Percentiles rank a stretch among this genome's conserved stretches.
Evolutionary conservation across 768 basidiomycete species (phyloP).

Genomic region (Tricholoma flavovirens): DNA sequence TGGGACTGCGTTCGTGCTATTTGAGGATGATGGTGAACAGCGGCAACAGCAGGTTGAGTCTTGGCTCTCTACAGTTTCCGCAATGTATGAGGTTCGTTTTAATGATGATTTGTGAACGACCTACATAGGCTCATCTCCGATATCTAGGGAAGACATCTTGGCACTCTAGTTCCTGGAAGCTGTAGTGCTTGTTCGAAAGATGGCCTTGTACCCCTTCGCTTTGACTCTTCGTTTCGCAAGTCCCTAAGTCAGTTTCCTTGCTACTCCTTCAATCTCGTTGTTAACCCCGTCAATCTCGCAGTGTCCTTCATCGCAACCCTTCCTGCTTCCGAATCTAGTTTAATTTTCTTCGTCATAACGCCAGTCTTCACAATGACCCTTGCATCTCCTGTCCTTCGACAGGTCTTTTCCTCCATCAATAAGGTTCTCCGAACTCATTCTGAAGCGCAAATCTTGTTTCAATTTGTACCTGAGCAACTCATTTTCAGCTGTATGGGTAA

Average conservation of each 20-base stretch:
- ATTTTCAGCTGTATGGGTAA: conserved; percentile 44
- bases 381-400: conserved; percentile 61
- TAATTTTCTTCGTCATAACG: conserved; percentile 66
- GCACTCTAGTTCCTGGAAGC: conserved; percentile 49
- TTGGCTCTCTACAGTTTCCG: conserved; percentile 55
- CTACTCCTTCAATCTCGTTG: background rate
- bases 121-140: conserved; percentile 8
- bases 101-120: conserved; percentile 2
- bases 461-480: conserved; percentile 67
- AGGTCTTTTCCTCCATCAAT: conserved; percentile 59
- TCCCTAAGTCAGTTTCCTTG: conserved; percentile 40
- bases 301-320: conserved; percentile 46
- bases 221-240: conserved; percentile 66
- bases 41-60: conserved; percentile 40
- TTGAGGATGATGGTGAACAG: conserved; percentile 54
- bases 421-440: conserved; percentile 44
- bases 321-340: conserved; percentile 29
- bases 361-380: conserved; percentile 58
- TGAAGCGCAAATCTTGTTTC: conserved; percentile 55
- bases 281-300: conserved; percentile 16
- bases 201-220: conserved; percentile 58
- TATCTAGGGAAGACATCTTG: conserved; percentile 55
- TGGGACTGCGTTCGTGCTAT: conserved; percentile 60
- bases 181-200: conserved; percentile 40
- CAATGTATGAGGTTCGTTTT: conserved; percentile 52